A percentile compares a stretch with the other conserved stretches of the same genome.
phyloP scores from a whole-genome alignment of 2,329 filamentous ascomycete species.

The Fusarium ambrosium region DNA sequence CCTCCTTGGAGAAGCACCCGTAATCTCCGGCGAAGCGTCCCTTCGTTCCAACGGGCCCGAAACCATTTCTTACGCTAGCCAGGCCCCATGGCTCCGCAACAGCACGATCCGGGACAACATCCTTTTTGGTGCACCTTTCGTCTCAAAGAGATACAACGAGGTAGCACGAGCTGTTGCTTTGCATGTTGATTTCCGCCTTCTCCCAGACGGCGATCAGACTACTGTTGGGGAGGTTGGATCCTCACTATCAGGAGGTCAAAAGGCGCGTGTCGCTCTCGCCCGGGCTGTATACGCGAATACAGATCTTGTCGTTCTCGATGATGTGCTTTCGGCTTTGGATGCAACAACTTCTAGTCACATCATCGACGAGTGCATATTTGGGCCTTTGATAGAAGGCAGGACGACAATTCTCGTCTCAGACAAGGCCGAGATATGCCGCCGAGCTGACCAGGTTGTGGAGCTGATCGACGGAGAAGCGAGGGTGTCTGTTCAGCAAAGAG shows the following conservation, averaged over 20 bases:
- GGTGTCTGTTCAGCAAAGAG: neutral
- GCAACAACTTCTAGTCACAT: conserved; percentile 6
- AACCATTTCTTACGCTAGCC: conserved; percentile 54
- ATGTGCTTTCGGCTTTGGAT: conserved; percentile 16
- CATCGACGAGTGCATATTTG: neutral
- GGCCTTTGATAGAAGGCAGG: neutral
- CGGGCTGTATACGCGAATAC: conserved; percentile 10
- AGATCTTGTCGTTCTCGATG: conserved; percentile 11
- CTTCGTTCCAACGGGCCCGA: neutral
- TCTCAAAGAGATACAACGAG: conserved; percentile 48
- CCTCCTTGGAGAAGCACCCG: neutral
- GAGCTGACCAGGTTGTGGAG: neutral
- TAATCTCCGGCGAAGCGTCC: neutral
- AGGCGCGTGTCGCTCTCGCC: conserved; percentile 13
- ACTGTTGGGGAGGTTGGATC: conserved; percentile 11
- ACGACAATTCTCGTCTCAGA: neutral
- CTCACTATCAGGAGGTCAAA: conserved; percentile 17
- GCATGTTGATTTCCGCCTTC: conserved; percentile 10
- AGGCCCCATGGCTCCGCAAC: conserved; percentile 60
- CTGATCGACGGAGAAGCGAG: neutral
- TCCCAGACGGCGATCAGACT: conserved; percentile 6
- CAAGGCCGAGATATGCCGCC: neutral
- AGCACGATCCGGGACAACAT: conserved; percentile 56
- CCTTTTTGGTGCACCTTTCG: conserved; percentile 48
- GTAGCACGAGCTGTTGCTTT: conserved; percentile 35